Evolutionary conservation across 2,329 filamentous ascomycete species (phyloP).

Genomic region (Neonectria hederae): DNA sequence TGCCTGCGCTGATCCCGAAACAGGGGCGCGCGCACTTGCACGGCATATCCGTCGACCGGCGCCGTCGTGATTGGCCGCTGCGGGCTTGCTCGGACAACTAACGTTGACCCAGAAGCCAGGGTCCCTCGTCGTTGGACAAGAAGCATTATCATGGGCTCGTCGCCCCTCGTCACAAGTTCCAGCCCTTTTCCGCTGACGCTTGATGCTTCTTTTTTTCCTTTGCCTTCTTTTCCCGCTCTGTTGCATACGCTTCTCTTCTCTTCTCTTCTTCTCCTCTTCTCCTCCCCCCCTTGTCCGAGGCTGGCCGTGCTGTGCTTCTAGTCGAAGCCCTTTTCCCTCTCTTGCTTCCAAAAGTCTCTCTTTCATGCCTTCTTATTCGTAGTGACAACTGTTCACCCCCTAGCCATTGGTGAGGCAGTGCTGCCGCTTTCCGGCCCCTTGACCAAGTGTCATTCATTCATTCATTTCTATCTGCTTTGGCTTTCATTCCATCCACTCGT

Average conservation of each 20-base stretch:
- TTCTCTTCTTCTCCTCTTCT: conserved; percentile 32
- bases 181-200: conserved; percentile 3
- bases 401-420: conserved; percentile 33
- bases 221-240: conserved; percentile 18
- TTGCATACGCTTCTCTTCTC: conserved; percentile 34
- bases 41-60: conserved; percentile 28
- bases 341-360: conserved; percentile 20
- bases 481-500: conserved; percentile 5
- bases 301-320: conserved; percentile 37
- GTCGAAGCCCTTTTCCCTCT: conserved; percentile 27
- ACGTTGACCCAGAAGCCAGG: conserved; percentile 15
- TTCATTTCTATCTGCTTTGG: conserved; percentile 9
- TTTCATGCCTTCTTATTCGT: conserved; percentile 26
- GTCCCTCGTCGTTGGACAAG: conserved; percentile 33
- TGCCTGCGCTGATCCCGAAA: conserved; percentile 41
- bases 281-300: conserved; percentile 30
- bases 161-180: conserved; percentile 6
- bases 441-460: conserved; percentile 11
- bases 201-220: conserved; percentile 21
- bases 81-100: conserved; percentile 31
- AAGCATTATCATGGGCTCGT: conserved; percentile 22
- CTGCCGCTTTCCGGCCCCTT: conserved; percentile 15
- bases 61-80: conserved; percentile 34
- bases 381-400: conserved; percentile 28
- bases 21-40: conserved; percentile 33